Base-by-base conservation (phyloP, 805 yeast species). In the Hanseniaspora jakobsenii region DNA sequence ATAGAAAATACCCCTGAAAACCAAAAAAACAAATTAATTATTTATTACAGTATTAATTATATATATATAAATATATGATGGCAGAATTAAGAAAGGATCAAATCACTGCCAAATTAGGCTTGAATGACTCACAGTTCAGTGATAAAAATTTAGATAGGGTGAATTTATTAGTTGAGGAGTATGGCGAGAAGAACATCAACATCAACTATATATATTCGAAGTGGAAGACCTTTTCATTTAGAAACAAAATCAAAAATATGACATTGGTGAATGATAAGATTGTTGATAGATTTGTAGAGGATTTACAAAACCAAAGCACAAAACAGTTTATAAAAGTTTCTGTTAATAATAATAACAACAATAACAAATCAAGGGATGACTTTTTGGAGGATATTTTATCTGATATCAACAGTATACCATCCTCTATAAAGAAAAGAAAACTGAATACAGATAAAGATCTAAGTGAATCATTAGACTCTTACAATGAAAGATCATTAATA, bases 231-330 rank as follows among this genome's bases (percentile, higher is more conserved):
- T 42, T 42, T n/a, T 22, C 46, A 6, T 42, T 42, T 28, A 42
- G 46, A 35, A 42, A 42, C 39, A 42, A 42, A 9, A 23, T 42
- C 12, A 42, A 42, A 17, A 42, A 42, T 28, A 42, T 42, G 46
- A 16, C 32, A 21, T 35, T 22, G 26, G 37, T 42, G 2, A 34
- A 37, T 14, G 34, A 31, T n/a, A 12, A 3, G 9, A 26, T 34
- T 6, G 16, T 42, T 18, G 22, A 22, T 3, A 34, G 22, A 3
- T 42, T 42, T 23, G 28, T 42, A 3, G 18, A 21, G 9, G 35
- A 42, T 13, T 28, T 42, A 13, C 39, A 42, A 13, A 39, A 42
- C n/a, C 46, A 42, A 19, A 35, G 46, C 24, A 42, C 28, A 23
- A 37, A 42, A 32, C 26, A 32, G 12, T 19, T 7, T 4, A 32